Percentiles rank a stretch among this genome's conserved stretches.
Conservation (phyloP, 2,329 filamentous ascomycete species). For the Trichoderma endophyticum region DNA sequence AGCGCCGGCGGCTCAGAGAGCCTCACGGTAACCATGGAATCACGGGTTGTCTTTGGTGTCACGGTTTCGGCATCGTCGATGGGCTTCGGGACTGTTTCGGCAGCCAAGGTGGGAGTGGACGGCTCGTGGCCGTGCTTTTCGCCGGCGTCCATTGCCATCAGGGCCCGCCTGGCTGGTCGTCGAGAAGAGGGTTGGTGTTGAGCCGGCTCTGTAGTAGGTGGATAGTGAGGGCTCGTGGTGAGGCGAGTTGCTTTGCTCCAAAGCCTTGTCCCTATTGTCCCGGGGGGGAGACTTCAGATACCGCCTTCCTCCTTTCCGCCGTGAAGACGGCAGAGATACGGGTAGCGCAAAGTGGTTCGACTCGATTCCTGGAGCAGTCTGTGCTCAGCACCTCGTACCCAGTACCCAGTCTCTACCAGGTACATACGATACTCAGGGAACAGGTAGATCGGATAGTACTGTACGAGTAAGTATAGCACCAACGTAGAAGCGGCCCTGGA, state of each 20-base stretch:
- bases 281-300: background rate
- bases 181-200: background rate
- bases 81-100: slow-evolving; percentile 9
- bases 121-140: slow-evolving; percentile 28
- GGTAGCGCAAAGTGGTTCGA: slow-evolving; percentile 5
- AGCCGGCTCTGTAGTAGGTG: slow-evolving; percentile 26
- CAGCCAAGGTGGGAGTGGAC: slow-evolving; percentile 25
- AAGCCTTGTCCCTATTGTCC: slow-evolving; percentile 15
- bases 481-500: background rate
- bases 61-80: slow-evolving; percentile 28
- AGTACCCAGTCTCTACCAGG: background rate
- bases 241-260: background rate
- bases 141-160: slow-evolving; percentile 31
- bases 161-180: slow-evolving; percentile 2
- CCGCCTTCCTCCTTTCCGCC: slow-evolving; percentile 15
- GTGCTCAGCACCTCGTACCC: background rate
- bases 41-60: slow-evolving; percentile 47
- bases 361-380: background rate
- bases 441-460: background rate
- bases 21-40: slow-evolving; percentile 76
- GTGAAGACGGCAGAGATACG: background rate
- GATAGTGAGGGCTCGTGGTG: slow-evolving; percentile 22
- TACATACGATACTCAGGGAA: background rate
- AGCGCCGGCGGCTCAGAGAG: slow-evolving; percentile 61
- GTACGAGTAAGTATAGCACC: background rate